Evolutionary conservation across 305 asterid species (phyloP), one percentile per base, ranked within the genome.

Genomic region (Fraxinus velutina): DNA sequence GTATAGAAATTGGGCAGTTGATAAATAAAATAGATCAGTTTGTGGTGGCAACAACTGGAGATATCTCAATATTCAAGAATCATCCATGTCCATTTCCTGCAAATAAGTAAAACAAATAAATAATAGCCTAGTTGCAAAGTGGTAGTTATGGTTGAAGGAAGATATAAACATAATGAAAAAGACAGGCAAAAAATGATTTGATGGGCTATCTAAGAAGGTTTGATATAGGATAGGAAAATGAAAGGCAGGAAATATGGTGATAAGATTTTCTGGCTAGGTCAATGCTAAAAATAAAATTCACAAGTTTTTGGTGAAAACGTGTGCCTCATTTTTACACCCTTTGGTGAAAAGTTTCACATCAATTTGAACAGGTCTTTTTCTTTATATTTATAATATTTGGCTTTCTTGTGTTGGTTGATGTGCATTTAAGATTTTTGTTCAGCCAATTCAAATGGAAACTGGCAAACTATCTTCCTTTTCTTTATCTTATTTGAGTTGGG

Each of bases 321-420:
- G 22, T 75, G 80, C 84, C 87, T 75, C 75, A 37, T 78, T 81
- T 83, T 89, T 88, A 81, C 87, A 52, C 86, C 81, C 83, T 78
- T 80, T n/a, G 85, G 90, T 87, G 87, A 89, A 89, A 89, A 81
- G 82, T 83, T 84, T 87, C 90, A 85, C 88, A 85, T 89, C 90
- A 82, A 52, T 55, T 79, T 78, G 78, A 85, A 83, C 75, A 82
- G 73, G 77, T 71, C 79, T 62, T 62, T 1, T 78, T 73, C 80
- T 76, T 80, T 83, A 66, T 77, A 22, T 55, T 70, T 82, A 75
- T 77, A 29, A 76, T 42, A 22, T 85, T 79, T 79, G 39, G 62
- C 44, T 73, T 62, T 36, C 47, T 30, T 37, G 30, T 78, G 34
- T 71, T 71, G 15, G 47, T 33, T 71, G 76, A 33, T 15, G 76